phyloP scores from a whole-genome alignment of 371 early-diverging fungal species.

The Nematocida sp. region DNA sequence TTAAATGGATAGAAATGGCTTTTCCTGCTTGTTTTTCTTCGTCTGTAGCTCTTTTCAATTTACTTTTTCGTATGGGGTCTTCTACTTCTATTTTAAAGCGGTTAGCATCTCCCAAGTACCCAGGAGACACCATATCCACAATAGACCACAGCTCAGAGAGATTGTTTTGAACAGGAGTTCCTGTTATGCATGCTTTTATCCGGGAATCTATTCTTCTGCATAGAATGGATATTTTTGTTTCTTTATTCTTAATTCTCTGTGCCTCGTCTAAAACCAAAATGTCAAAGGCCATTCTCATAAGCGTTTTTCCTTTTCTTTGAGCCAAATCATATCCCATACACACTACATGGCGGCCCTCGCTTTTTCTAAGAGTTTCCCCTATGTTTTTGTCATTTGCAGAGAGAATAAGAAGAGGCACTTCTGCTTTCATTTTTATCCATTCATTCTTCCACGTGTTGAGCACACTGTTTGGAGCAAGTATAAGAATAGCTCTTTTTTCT shows the following conservation, averaged over 20 bases:
- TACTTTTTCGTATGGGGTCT: conserved; percentile 34
- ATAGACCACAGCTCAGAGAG: conserved; percentile 89
- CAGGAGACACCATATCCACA: conserved; percentile 87
- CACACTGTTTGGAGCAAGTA: conserved; percentile 89
- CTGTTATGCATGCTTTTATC: conserved; percentile 79
- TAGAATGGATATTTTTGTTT: conserved; percentile 76
- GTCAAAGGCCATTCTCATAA: conserved; percentile 71
- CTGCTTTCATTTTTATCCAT: conserved; percentile 74
- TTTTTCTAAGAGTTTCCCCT: not conserved
- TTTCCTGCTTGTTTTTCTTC: conserved; percentile 79
- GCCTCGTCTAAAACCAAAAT: conserved; percentile 92
- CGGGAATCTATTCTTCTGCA: conserved; percentile 69
- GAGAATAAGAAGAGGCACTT: not conserved
- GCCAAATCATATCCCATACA: conserved; percentile 23
- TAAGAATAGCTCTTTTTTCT: conserved; percentile 68
- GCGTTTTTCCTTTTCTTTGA: conserved; percentile 32
- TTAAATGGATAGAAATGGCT: conserved; percentile 77
- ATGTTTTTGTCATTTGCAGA: not conserved
- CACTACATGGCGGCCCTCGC: conserved; percentile 27
- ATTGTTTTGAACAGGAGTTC: conserved; percentile 95
- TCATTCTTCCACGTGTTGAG: conserved; percentile 89
- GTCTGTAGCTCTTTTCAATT: conserved; percentile 19
- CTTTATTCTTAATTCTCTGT: conserved; percentile 88
- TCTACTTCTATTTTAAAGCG: conserved; percentile 75
- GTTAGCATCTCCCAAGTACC: conserved; percentile 76